These are phyloP conservation scores for Suillus placidus DNA, from an alignment of 768 basidiomycete species.

Conservation along the genomic window DNA sequence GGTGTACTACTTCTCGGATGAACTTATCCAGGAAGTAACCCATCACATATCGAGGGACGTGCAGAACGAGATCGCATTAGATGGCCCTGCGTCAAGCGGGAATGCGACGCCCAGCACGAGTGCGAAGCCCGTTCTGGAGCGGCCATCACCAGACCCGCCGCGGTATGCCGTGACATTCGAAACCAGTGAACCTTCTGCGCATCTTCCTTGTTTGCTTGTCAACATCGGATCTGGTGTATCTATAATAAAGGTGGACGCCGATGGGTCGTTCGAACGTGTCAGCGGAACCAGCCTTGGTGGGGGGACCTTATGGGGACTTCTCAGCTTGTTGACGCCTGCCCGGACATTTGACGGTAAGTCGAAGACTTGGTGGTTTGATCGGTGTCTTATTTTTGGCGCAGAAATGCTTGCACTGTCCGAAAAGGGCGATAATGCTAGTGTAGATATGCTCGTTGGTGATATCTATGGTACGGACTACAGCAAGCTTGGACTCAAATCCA, in stretches of 20 bases:
- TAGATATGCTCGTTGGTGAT: slow-evolving; percentile 99
- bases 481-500: slow-evolving; percentile 94
- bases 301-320: slow-evolving; percentile 94
- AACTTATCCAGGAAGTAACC: slow-evolving; percentile 77
- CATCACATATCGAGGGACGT: slow-evolving; percentile 30
- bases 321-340: slow-evolving; percentile 94
- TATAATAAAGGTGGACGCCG: slow-evolving; percentile 95
- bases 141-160: slow-evolving; percentile 91
- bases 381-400: slow-evolving; percentile 36
- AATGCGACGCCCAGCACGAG: slow-evolving; percentile 15
- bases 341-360: slow-evolving; percentile 93
- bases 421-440: slow-evolving; percentile 86
- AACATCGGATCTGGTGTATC: slow-evolving; percentile 99
- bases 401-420: slow-evolving; percentile 97
- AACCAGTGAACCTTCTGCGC: slow-evolving; percentile 72
- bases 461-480: slow-evolving; percentile 99
- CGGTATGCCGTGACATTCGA: slow-evolving; percentile 89
- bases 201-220: slow-evolving; percentile 93
- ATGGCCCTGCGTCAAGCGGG: slow-evolving; percentile 9
- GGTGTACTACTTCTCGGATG: slow-evolving; percentile 98
- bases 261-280: slow-evolving; percentile 94
- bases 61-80: slow-evolving; percentile 4
- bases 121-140: slow-evolving; percentile 50
- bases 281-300: slow-evolving; percentile 97
- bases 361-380: slow-evolving; percentile 3